Evolutionary conservation across 2,329 filamentous ascomycete genomes (phyloP).

Genomic region (Byssothecium circinans): DNA sequence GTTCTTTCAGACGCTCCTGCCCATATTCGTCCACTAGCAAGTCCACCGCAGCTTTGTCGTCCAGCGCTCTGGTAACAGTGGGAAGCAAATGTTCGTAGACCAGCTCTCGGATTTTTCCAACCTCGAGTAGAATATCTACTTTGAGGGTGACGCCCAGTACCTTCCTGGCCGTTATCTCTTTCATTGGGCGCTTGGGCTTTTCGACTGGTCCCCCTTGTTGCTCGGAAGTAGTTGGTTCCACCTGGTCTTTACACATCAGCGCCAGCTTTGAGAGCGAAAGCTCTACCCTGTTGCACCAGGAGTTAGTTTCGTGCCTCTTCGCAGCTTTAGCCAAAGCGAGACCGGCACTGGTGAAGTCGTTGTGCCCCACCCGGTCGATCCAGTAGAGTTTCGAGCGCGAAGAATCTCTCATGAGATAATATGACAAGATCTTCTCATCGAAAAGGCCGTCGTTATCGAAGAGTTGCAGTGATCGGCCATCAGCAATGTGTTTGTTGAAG

Average conservation of each 20-base stretch:
- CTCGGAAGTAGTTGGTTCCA: conserved; percentile 27
- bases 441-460: conserved; percentile 65
- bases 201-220: conserved; percentile 44
- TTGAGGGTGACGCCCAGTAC: conserved; percentile 29
- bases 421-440: conserved; percentile 72
- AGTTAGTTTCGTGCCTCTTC: conserved; percentile 69
- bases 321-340: conserved; percentile 71
- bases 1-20: conserved; percentile 57
- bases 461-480: conserved; percentile 49
- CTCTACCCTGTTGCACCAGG: conserved; percentile 94
- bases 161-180: conserved; percentile 42
- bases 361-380: conserved; percentile 89
- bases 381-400: conserved; percentile 79
- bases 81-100: conserved; percentile 72
- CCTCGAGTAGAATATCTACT: conserved; percentile 63
- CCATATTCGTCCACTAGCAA: conserved; percentile 71
- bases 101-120: conserved; percentile 78
- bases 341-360: conserved; percentile 73
- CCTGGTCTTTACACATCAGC: conserved; percentile 57
- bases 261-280: conserved; percentile 84
- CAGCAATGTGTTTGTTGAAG: conserved; percentile 75
- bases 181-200: conserved; percentile 25
- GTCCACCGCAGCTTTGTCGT: conserved; percentile 75
- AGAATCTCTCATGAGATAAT: conserved; percentile 72
- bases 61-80: conserved; percentile 71